Evolutionary conservation across 2,329 filamentous ascomycete species (phyloP).

Genomic region (Phialophora macrospora): DNA sequence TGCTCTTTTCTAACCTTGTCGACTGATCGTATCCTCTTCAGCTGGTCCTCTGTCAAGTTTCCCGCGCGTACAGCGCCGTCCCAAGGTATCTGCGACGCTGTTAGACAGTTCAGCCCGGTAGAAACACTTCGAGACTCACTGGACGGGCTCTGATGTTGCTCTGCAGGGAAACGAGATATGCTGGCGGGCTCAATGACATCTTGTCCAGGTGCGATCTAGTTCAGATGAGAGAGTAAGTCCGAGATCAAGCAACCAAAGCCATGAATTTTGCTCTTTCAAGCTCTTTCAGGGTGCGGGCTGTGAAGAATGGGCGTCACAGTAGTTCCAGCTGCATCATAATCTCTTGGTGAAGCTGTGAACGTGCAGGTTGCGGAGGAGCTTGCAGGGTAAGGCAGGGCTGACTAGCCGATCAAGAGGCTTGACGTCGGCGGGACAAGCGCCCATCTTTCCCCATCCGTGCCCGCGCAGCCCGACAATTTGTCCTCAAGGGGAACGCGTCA

Average conservation of each 20-base stretch:
- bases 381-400: conserved; percentile 13
- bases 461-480: conserved; percentile 20
- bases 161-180: conserved; percentile 85
- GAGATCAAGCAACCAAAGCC: conserved; percentile 8
- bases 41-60: conserved; percentile 90
- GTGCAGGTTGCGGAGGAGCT: conserved; percentile 9
- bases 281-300: background rate
- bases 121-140: conserved; percentile 27
- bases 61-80: conserved; percentile 92
- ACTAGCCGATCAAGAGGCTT: conserved; percentile 3
- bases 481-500: conserved; percentile 27
- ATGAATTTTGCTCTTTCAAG: conserved; percentile 4
- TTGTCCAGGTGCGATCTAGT: conserved; percentile 10
- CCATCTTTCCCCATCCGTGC: conserved; percentile 11
- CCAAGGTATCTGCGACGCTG: conserved; percentile 73
- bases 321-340: conserved; percentile 5
- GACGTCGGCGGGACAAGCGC: conserved; percentile 19
- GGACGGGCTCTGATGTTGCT: conserved; percentile 96
- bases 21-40: conserved; percentile 93
- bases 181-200: conserved; percentile 84
- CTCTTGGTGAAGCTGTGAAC: conserved; percentile 9
- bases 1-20: conserved; percentile 95
- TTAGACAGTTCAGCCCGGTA: conserved; percentile 12
- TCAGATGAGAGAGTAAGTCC: background rate
- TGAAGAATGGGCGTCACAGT: background rate